phyloP scores from a whole-genome alignment of 768 basidiomycete species.

The Lenzites betulinus region DNA sequence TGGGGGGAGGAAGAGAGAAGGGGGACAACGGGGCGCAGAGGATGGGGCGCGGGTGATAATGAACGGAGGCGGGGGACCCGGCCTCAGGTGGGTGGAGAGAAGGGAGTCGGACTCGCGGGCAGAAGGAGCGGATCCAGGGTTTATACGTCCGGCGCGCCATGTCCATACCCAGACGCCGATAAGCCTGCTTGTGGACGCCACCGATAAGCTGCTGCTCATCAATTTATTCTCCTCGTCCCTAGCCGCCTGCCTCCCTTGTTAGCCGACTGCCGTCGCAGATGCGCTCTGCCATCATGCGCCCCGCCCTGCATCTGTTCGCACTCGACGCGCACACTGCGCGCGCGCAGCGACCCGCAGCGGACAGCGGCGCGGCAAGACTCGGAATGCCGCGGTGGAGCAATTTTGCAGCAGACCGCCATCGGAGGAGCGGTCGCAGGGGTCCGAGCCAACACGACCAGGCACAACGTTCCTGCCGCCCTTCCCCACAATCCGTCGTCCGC shows the following conservation, averaged over 20 bases:
- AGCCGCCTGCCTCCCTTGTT: neutral
- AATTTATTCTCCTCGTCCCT: neutral
- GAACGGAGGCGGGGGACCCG: slow-evolving; percentile 16
- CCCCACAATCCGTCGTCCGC: too few relatives aligned
- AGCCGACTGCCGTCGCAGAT: neutral
- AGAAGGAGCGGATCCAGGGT: neutral
- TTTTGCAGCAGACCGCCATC: too few relatives aligned
- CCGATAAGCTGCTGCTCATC: slow-evolving; percentile 4
- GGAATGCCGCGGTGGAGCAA: too few relatives aligned
- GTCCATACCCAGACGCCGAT: slow-evolving; percentile 6
- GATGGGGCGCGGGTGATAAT: slow-evolving; percentile 10
- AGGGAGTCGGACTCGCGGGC: slow-evolving; percentile 6
- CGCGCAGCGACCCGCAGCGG: too few relatives aligned
- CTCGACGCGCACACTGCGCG: too few relatives aligned
- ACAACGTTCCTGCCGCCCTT: too few relatives aligned
- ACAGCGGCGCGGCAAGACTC: too few relatives aligned
- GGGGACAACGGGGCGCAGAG: too few relatives aligned
- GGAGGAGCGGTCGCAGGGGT: too few relatives aligned
- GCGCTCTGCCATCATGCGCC: neutral
- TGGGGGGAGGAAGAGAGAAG: neutral
- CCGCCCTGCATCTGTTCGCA: too few relatives aligned
- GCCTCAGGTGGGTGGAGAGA: slow-evolving; percentile 13
- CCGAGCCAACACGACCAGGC: too few relatives aligned
- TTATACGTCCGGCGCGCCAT: slow-evolving; percentile 12
- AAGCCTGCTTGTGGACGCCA: slow-evolving; percentile 17